Evolutionary conservation across 306 rosid genomes (phyloP).

Genomic region (Acacia melanoxylon): DNA sequence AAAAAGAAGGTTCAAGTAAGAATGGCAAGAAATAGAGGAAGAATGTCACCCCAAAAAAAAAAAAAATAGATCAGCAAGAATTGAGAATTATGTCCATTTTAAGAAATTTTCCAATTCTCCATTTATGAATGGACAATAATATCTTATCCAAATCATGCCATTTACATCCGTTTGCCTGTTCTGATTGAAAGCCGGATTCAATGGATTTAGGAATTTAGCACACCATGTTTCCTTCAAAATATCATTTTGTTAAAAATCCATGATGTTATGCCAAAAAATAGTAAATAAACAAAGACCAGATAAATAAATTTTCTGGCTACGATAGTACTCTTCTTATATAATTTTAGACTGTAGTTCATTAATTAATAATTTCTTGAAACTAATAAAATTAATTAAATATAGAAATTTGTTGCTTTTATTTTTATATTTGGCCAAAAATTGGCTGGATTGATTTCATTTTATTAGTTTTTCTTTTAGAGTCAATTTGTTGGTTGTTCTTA

Average conservation of each 20-base stretch:
- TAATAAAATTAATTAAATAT: not conserved
- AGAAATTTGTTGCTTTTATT: not conserved
- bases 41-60: not conserved
- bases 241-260: not conserved
- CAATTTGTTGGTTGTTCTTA: too few species aligned
- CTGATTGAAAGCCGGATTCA: not conserved
- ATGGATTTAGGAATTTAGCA: not conserved
- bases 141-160: not conserved
- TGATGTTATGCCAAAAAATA: not conserved
- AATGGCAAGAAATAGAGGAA: not conserved
- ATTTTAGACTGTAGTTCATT: too few species aligned
- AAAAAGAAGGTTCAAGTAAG: not conserved
- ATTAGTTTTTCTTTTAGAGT: not conserved
- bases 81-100: conserved; percentile 15
- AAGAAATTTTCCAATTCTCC: not conserved
- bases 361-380: not conserved
- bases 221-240: not conserved
- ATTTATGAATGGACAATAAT: not conserved
- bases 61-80: not conserved
- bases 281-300: not conserved
- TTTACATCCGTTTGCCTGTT: not conserved
- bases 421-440: not conserved
- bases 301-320: too few species aligned
- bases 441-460: not conserved
- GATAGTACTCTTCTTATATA: too few species aligned